Evolutionary conservation across 2,329 filamentous ascomycete species (phyloP).

Genomic region (Colletotrichum cordylinicola): DNA sequence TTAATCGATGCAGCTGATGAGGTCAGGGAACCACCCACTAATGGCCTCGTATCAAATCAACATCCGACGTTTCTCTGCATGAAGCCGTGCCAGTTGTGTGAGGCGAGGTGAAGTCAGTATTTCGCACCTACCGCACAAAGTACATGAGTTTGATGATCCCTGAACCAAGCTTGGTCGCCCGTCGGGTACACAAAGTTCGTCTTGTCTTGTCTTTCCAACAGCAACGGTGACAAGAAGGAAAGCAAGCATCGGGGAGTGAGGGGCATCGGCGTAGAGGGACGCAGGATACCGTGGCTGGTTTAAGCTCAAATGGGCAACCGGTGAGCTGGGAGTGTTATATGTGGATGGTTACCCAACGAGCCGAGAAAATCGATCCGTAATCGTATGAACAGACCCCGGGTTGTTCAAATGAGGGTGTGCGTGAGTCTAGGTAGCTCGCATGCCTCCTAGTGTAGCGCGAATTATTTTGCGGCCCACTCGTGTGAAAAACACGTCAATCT

Average conservation of each 20-base stretch:
- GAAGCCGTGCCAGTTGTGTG: background rate
- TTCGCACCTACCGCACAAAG: background rate
- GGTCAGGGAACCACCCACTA: conserved; percentile 1
- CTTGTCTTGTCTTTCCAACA: background rate
- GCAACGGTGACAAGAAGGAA: background rate
- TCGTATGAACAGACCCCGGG: background rate
- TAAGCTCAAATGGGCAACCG: conserved; percentile 21
- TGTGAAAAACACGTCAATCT: background rate
- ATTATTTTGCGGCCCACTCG: background rate
- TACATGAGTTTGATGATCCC: conserved; percentile 1
- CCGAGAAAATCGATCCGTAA: conserved; percentile 8
- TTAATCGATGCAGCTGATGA: conserved; percentile 16
- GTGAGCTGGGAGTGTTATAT: conserved; percentile 12
- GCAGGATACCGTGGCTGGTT: conserved; percentile 11
- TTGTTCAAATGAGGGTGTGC: background rate
- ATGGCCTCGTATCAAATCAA: conserved; percentile 17
- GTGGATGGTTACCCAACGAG: conserved; percentile 9
- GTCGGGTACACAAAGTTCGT: background rate
- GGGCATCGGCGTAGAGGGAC: conserved; percentile 1
- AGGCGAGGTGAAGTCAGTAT: conserved; percentile 3
- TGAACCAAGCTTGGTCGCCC: background rate
- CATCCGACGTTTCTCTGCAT: conserved; percentile 18
- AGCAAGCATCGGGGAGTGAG: background rate
- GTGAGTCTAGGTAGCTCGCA: background rate
- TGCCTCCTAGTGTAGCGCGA: background rate